Evolutionary conservation across 2,329 filamentous ascomycete genomes (phyloP).

Genomic region (Ascosphaera aggregata): DNA sequence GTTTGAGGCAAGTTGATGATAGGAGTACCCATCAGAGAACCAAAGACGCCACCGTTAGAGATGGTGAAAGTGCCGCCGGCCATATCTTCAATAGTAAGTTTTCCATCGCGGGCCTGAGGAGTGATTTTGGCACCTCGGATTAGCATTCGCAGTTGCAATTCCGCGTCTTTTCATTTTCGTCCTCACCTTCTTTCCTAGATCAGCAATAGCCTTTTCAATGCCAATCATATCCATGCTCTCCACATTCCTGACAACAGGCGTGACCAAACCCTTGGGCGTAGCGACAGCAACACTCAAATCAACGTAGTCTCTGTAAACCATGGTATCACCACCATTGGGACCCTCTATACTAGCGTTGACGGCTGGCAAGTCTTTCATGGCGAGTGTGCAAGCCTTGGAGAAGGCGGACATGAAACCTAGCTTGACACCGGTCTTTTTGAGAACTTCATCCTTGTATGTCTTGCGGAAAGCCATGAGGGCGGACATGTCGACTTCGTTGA

Average conservation of each 20-base stretch:
- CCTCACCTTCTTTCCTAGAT: slow-evolving; percentile 76
- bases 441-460: slow-evolving; percentile 83
- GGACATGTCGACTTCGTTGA: slow-evolving; percentile 99
- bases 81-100: slow-evolving; percentile 98
- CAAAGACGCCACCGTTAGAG: slow-evolving; percentile 91
- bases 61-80: slow-evolving; percentile 96
- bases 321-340: slow-evolving; percentile 82
- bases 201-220: slow-evolving; percentile 79
- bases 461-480: slow-evolving; percentile 93
- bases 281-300: slow-evolving; percentile 95
- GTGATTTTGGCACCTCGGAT: slow-evolving; percentile 5
- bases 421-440: slow-evolving; percentile 94
- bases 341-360: slow-evolving; percentile 97
- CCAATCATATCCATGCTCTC: slow-evolving; percentile 70
- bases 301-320: slow-evolving; percentile 95
- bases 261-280: slow-evolving; percentile 92
- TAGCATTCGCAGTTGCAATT: slow-evolving; percentile 4
- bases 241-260: slow-evolving; percentile 83
- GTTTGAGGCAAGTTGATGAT: slow-evolving; percentile 97
- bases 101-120: slow-evolving; percentile 64
- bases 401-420: slow-evolving; percentile 99
- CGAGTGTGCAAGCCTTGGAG: slow-evolving; percentile 66
- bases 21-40: slow-evolving; percentile 88
- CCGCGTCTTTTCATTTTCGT: neutral
- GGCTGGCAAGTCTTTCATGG: slow-evolving; percentile 82